Conservation (phyloP, 352 stramenopile genomes). For the Globisporangium heterothallicum region DNA sequence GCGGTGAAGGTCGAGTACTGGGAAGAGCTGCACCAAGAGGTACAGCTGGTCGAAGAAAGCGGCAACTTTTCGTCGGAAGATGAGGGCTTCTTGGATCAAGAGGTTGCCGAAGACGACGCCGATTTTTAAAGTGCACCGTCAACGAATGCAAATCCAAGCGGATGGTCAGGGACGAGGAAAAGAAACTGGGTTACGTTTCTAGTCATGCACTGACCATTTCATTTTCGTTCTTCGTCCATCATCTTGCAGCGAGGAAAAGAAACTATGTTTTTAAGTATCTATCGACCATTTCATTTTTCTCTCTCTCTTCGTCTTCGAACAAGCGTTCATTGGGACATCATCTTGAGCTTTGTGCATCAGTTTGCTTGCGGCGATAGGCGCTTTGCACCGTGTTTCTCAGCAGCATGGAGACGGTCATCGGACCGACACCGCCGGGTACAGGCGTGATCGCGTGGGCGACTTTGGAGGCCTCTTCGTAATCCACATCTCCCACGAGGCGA, state of each 20-base stretch:
- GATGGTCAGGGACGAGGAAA: too few species aligned
- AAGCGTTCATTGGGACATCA: too few species aligned
- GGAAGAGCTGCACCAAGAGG: constrained; percentile 62
- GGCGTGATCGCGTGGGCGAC: constrained; percentile 95
- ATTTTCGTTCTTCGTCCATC: too few species aligned
- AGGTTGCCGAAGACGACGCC: background rate
- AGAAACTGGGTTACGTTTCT: too few species aligned
- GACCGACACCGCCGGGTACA: constrained; percentile 93
- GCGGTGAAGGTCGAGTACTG: constrained; percentile 30
- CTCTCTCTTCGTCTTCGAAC: background rate
- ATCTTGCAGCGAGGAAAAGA: too few species aligned
- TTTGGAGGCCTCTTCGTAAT: constrained; percentile 84
- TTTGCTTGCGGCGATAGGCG: constrained; percentile 26
- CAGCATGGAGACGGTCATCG: constrained; percentile 97
- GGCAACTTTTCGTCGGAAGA: constrained; percentile 69
- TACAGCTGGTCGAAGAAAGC: constrained; percentile 72
- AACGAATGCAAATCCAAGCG: too few species aligned
- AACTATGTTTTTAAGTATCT: too few species aligned
- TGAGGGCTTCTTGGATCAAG: constrained; percentile 19
- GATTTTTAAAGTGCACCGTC: background rate
- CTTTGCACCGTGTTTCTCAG: constrained; percentile 78
- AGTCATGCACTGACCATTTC: too few species aligned
- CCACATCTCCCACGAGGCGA: constrained; percentile 96
- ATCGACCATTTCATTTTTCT: too few species aligned
- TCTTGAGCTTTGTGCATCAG: background rate